phyloP scores from a whole-genome alignment of 257 asterid species.

The Nemophila menziesii region DNA sequence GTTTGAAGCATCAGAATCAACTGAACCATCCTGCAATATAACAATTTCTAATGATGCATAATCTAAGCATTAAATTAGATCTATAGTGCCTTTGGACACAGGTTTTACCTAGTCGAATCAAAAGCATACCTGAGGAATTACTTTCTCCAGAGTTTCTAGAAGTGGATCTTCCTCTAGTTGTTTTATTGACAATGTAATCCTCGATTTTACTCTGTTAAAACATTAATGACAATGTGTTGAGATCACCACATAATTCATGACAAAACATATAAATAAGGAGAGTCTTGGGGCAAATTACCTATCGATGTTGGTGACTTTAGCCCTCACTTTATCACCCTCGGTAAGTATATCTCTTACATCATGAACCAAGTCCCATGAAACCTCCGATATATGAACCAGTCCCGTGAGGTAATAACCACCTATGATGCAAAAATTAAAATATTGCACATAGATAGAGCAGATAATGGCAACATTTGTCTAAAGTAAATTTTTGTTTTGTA shows the following conservation, averaged over 20 bases:
- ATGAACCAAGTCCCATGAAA: slow-evolving; percentile 95
- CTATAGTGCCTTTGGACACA: too few species aligned
- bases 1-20: slow-evolving; percentile 19
- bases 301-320: slow-evolving; percentile 55
- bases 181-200: slow-evolving; percentile 73
- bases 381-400: slow-evolving; percentile 88
- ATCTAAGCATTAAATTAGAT: background rate
- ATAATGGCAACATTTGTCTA: background rate
- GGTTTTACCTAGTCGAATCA: background rate
- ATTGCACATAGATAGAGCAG: background rate
- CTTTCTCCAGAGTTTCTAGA: slow-evolving; percentile 83
- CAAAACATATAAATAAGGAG: background rate
- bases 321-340: slow-evolving; percentile 76
- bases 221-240: background rate
- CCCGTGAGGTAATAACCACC: slow-evolving; percentile 78
- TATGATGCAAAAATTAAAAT: slow-evolving; percentile 9
- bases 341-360: slow-evolving; percentile 68
- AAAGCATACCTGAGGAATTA: slow-evolving; percentile 67
- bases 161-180: slow-evolving; percentile 95
- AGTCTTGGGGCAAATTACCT: slow-evolving; percentile 43
- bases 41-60: slow-evolving; percentile 1
- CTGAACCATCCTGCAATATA: slow-evolving; percentile 35
- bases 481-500: slow-evolving; percentile 20
- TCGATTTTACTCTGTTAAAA: slow-evolving; percentile 49
- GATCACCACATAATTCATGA: background rate